phyloP scores from a whole-genome alignment of 2,329 filamentous ascomycete species.

The Botrytis aclada region DNA sequence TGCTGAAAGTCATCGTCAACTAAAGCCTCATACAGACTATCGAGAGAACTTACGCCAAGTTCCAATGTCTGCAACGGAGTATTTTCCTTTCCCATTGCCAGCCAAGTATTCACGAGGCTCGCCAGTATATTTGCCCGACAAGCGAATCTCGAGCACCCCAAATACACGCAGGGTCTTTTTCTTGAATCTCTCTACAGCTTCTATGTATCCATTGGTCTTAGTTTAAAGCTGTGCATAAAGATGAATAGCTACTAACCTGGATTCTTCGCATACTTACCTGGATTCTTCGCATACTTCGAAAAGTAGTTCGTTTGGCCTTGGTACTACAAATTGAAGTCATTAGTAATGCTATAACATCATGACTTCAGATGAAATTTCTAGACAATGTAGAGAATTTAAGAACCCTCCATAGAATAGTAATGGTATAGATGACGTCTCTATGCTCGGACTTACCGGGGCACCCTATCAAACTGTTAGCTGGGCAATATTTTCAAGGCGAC shows the following conservation, averaged over 20 bases:
- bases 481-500: neutral
- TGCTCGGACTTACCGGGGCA: neutral
- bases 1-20: slow-evolving; percentile 24
- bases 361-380: neutral
- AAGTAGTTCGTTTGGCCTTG: slow-evolving; percentile 20
- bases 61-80: slow-evolving; percentile 52
- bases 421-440: neutral
- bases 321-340: slow-evolving; percentile 1
- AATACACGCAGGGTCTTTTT: slow-evolving; percentile 52
- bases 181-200: slow-evolving; percentile 50
- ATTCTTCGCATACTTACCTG: slow-evolving; percentile 10
- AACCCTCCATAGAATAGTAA: neutral
- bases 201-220: slow-evolving; percentile 8
- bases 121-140: slow-evolving; percentile 50
- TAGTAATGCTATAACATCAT: neutral
- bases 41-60: slow-evolving; percentile 39
- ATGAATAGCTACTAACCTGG: neutral
- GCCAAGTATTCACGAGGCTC: slow-evolving; percentile 50
- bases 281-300: slow-evolving; percentile 13
- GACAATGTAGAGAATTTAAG: neutral
- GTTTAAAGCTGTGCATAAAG: neutral
- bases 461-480: slow-evolving; percentile 1
- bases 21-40: neutral
- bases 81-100: slow-evolving; percentile 53
- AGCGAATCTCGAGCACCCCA: slow-evolving; percentile 53